A percentile compares a stretch with the other conserved stretches of the same genome.
These are phyloP conservation scores for Penicillium cinerascens DNA, from an alignment of 495 filamentous ascomycete genomes.

Conservation along the genomic window DNA sequence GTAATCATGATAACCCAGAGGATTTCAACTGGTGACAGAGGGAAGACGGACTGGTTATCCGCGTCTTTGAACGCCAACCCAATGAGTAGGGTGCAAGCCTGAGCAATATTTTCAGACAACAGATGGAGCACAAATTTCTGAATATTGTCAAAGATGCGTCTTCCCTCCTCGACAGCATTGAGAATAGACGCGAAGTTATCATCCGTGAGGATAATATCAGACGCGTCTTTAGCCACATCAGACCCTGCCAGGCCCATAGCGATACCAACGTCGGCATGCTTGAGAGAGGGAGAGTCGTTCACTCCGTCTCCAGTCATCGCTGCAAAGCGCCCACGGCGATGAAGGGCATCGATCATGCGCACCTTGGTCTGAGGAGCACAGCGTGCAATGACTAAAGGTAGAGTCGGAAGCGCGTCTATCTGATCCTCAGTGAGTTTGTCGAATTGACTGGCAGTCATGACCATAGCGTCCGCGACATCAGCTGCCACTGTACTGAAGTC, in stretches of 20 bases:
- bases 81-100: constrained; percentile 57
- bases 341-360: constrained; percentile 65
- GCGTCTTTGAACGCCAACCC: constrained; percentile 62
- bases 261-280: constrained; percentile 78
- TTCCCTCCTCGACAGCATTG: constrained; percentile 60
- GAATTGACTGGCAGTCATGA: constrained; percentile 63
- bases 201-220: constrained; percentile 67
- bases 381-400: constrained; percentile 63
- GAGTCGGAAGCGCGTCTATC: constrained; percentile 54
- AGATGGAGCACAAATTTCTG: constrained; percentile 66
- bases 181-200: constrained; percentile 76
- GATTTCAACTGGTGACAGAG: constrained; percentile 60
- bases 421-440: constrained; percentile 57
- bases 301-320: constrained; percentile 95
- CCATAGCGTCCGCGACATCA: constrained; percentile 50
- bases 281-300: constrained; percentile 86
- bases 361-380: constrained; percentile 66
- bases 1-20: constrained; percentile 68
- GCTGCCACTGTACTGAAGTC: constrained; percentile 49
- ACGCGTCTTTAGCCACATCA: constrained; percentile 72
- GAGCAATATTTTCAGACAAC: constrained; percentile 61
- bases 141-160: constrained; percentile 64
- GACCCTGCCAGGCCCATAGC: constrained; percentile 78
- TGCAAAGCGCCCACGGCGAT: constrained; percentile 73
- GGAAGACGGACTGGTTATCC: constrained; percentile 56